phyloP scores from a whole-genome alignment of 2,329 filamentous ascomycete genomes.

The Lachnellula suecica region DNA sequence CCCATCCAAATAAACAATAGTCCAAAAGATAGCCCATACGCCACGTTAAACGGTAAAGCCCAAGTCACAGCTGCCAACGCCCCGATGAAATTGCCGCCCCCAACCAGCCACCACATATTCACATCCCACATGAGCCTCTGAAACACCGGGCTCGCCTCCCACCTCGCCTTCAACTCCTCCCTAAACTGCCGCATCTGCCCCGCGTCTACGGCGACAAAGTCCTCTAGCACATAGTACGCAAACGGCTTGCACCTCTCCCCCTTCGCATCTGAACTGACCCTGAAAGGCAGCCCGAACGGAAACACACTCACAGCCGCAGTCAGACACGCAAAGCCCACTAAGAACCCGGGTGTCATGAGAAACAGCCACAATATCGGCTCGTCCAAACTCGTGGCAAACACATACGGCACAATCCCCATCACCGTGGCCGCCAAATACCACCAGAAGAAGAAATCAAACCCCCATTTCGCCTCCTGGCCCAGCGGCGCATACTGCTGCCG shows the following conservation, averaged over 20 bases:
- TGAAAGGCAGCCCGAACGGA: conserved; percentile 4
- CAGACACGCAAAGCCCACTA: conserved; percentile 5
- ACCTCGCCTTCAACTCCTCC: conserved; percentile 7
- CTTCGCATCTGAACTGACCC: conserved; percentile 5
- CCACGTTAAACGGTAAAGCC: conserved; percentile 4
- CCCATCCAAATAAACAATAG: conserved; percentile 13
- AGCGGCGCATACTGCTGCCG: conserved; percentile 6
- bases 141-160: conserved; percentile 7
- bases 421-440: conserved; percentile 10
- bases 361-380: conserved; percentile 11
- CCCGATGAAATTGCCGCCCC: conserved; percentile 5
- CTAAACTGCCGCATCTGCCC: conserved; percentile 1
- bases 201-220: conserved; percentile 14
- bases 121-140: conserved; percentile 10
- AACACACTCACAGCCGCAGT: neutral
- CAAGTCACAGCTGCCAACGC: conserved; percentile 9
- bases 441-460: conserved; percentile 13
- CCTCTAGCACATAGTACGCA: conserved; percentile 13
- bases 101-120: conserved; percentile 6
- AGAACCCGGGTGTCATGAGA: conserved; percentile 9
- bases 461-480: conserved; percentile 4
- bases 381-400: conserved; percentile 6
- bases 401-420: conserved; percentile 12
- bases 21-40: conserved; percentile 10
- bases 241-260: conserved; percentile 11